Base-by-base conservation (phyloP, 202 grass and related monocot species). In the Carex sylvatica region DNA sequence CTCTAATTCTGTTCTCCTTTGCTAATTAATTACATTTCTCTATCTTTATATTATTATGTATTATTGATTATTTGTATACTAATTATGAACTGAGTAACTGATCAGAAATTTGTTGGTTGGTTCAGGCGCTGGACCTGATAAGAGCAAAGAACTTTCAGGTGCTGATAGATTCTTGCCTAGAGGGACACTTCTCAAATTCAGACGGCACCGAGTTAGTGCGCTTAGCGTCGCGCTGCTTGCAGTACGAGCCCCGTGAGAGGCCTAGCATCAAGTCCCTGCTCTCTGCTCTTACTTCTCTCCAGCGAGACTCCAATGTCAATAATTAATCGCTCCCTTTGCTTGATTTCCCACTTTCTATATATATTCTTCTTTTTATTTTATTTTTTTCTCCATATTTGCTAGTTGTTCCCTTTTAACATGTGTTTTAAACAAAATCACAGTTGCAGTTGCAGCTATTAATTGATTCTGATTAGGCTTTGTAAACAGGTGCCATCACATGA, bases 81-180 rank as follows among this genome's bases (percentile, higher is more conserved):
- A 38, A 36, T 1, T 68, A 68, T 40, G 11, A 22, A 4, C 18
- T 6, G 40, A 49, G 65, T 40, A 69, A 42, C 2, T 70, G 3
- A 9, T 44, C 19, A 5, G 20, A 49, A 23, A 74, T 42, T 35
- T 20, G 16, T 82, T 87, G 2, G 36, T 91, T 86, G 14, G 24
- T 64, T 44, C 65, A 99, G 97, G 97, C 97, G 1, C 89, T 99
- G 69, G 93, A 99, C 71, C 87, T 96, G 81, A 89, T 99, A 65
- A 90, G 62, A 73, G 91, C 92, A 80, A 99, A 95, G 84, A 99
- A 91, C 65, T 88, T 86, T 65, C 79, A 82, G 46, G 89, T 90
- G 70, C 71, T 99, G 78, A 96, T 99, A 89, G 96, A 99, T 82
- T 99, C 93, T 16, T 96, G 96, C 88, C 87, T 99, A 75, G 93